A percentile compares a stretch with the other conserved stretches of the same genome.
phyloP scores from a whole-genome alignment of 2,329 filamentous ascomycete genomes.

The Fusarium sp. region DNA sequence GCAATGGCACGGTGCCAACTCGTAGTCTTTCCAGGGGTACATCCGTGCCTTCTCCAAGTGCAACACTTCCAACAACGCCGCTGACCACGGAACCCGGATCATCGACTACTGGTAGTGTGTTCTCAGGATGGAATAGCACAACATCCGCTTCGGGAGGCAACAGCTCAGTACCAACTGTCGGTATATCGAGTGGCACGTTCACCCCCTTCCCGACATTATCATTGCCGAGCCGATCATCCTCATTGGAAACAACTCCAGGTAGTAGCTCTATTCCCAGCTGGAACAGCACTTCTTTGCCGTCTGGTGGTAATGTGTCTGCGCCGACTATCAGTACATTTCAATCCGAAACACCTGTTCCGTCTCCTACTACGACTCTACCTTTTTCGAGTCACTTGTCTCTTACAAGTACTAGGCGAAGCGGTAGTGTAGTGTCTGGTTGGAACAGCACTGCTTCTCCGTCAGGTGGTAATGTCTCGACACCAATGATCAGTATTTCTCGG shows the following conservation, averaged over 20 bases:
- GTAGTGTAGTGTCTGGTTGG: neutral
- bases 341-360: conserved; percentile 1
- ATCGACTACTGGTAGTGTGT: neutral
- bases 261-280: neutral
- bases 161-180: conserved; percentile 1
- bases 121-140: conserved; percentile 16
- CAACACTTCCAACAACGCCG: neutral
- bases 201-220: conserved; percentile 5
- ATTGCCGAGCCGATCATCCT: neutral
- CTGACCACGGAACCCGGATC: neutral
- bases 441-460: conserved; percentile 1
- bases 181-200: conserved; percentile 12
- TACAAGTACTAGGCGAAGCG: neutral
- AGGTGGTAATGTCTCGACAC: neutral
- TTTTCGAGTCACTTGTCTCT: neutral
- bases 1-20: neutral
- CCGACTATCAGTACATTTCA: conserved; percentile 4
- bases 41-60: neutral
- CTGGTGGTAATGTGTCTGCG: neutral
- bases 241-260: neutral
- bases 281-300: conserved; percentile 8
- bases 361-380: neutral
- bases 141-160: neutral
- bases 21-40: neutral
- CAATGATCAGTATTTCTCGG: conserved; percentile 6